Evolutionary conservation across 352 stramenopile species (phyloP).

Genomic region (Aphanomyces astaci): DNA sequence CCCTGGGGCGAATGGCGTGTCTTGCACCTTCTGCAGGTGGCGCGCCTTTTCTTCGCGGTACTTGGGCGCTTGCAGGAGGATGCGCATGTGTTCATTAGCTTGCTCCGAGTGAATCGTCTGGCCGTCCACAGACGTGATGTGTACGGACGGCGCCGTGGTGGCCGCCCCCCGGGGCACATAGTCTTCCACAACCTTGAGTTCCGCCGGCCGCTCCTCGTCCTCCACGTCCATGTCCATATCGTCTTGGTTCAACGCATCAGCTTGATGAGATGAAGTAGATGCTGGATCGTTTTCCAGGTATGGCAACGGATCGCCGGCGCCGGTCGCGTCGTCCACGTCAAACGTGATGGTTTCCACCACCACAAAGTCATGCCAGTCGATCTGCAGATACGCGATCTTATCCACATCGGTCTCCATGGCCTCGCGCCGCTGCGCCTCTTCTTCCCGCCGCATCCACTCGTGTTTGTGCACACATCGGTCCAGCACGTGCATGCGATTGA

Average conservation of each 20-base stretch:
- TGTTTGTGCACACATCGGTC: slow-evolving; percentile 80
- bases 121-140: slow-evolving; percentile 69
- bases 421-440: slow-evolving; percentile 63
- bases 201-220: slow-evolving; percentile 46
- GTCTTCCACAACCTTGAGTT: slow-evolving; percentile 78
- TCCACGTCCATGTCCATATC: slow-evolving; percentile 89
- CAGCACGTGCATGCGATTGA: slow-evolving; percentile 78
- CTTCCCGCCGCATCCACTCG: slow-evolving; percentile 68
- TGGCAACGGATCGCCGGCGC: slow-evolving; percentile 1
- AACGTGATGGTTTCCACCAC: slow-evolving; percentile 99
- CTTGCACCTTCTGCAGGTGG: slow-evolving; percentile 95
- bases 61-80: slow-evolving; percentile 97
- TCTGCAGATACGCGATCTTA: slow-evolving; percentile 54
- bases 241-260: slow-evolving; percentile 65
- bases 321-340: slow-evolving; percentile 75
- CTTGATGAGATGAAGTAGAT: slow-evolving; percentile 26
- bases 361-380: slow-evolving; percentile 99
- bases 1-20: slow-evolving; percentile 91
- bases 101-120: slow-evolving; percentile 82
- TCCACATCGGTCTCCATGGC: slow-evolving; percentile 68
- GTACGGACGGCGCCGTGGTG: slow-evolving; percentile 25
- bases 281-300: slow-evolving; percentile 27
- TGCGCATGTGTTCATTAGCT: slow-evolving; percentile 98
- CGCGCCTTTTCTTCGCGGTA: slow-evolving; percentile 94
- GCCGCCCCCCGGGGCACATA: slow-evolving; percentile 65